Evolutionary conservation across 768 basidiomycete genomes (phyloP).

Genomic region (Suillus decipiens): DNA sequence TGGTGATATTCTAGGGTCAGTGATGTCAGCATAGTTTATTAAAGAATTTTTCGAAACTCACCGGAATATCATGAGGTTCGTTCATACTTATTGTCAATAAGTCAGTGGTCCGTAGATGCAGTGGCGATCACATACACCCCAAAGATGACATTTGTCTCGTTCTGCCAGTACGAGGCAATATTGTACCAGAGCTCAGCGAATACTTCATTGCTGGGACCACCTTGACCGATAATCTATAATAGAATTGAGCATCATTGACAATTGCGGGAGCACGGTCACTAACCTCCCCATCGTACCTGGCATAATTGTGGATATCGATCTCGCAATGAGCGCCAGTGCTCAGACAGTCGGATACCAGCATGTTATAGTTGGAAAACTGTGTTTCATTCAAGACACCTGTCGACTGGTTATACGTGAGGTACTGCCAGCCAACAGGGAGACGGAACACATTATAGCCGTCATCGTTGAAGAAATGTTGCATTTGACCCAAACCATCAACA

Average conservation of each 20-base stretch:
- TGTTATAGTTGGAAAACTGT: slow-evolving; percentile 55
- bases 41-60: slow-evolving; percentile 7
- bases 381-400: slow-evolving; percentile 42
- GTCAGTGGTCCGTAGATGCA: neutral
- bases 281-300: slow-evolving; percentile 51
- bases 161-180: slow-evolving; percentile 51
- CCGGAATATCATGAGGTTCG: slow-evolving; percentile 60
- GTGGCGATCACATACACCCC: slow-evolving; percentile 41
- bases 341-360: slow-evolving; percentile 40
- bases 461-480: slow-evolving; percentile 58
- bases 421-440: slow-evolving; percentile 66
- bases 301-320: slow-evolving; percentile 65
- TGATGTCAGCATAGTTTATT: neutral
- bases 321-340: slow-evolving; percentile 52
- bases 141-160: slow-evolving; percentile 44
- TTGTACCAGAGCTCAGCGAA: slow-evolving; percentile 57
- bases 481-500: slow-evolving; percentile 43
- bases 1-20: slow-evolving; percentile 33
- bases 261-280: slow-evolving; percentile 5
- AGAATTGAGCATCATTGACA: neutral
- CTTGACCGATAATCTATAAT: slow-evolving; percentile 59
- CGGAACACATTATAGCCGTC: slow-evolving; percentile 61
- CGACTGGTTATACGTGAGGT: slow-evolving; percentile 40
- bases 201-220: slow-evolving; percentile 54
- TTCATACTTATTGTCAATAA: slow-evolving; percentile 48